Conservation (phyloP, 331 rosid genomes). For the Rhamnella rubrinervis region DNA sequence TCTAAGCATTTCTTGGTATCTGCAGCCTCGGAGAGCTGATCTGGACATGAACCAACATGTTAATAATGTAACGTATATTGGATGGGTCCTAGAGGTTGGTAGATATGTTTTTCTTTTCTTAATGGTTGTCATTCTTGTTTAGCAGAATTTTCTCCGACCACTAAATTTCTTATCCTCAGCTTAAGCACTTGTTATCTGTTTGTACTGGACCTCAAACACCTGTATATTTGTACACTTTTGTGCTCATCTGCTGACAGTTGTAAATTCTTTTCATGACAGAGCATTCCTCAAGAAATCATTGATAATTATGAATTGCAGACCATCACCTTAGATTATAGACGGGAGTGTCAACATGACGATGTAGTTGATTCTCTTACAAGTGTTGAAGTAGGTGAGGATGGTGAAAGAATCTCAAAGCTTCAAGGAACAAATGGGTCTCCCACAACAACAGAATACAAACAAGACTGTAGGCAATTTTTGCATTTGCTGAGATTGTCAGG, state of each 20-base stretch:
- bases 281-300: constrained; percentile 92
- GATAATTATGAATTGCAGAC: constrained; percentile 78
- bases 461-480: constrained; percentile 53
- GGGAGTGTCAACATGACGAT: constrained; percentile 83
- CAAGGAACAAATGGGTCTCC: constrained; percentile 59
- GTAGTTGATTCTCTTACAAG: constrained; percentile 79
- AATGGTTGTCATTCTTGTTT: neutral
- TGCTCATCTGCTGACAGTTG: constrained; percentile 16
- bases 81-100: constrained; percentile 95
- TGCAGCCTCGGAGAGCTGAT: constrained; percentile 95
- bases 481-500: constrained; percentile 74
- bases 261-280: constrained; percentile 41
- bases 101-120: constrained; percentile 12
- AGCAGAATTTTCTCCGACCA: too few species aligned
- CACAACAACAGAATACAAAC: constrained; percentile 24
- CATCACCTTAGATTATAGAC: constrained; percentile 89
- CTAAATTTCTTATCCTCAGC: neutral
- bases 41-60: constrained; percentile 96
- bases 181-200: too few species aligned
- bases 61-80: constrained; percentile 84
- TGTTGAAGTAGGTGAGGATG: constrained; percentile 44
- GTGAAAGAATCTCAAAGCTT: constrained; percentile 37
- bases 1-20: constrained; percentile 35
- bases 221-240: neutral
- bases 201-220: too few species aligned